Conservation (phyloP, 768 basidiomycete species). For the Kwoniella botswanensis region DNA sequence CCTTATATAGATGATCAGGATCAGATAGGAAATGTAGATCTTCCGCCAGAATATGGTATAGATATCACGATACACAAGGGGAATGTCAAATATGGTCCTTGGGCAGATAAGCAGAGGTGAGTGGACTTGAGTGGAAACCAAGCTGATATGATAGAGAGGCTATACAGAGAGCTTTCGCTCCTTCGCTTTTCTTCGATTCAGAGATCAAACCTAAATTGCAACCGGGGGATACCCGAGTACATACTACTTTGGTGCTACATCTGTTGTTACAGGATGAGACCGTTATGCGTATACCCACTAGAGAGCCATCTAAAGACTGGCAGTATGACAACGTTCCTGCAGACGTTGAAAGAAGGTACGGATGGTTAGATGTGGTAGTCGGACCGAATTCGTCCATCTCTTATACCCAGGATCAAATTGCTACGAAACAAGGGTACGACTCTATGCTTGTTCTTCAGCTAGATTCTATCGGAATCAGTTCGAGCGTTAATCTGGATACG, state of each 20-base stretch:
- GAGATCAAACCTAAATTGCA: slow-evolving; percentile 66
- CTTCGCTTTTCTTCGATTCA: slow-evolving; percentile 72
- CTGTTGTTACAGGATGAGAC: slow-evolving; percentile 79
- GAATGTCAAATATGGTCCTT: slow-evolving; percentile 83
- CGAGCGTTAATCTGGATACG: slow-evolving; percentile 85
- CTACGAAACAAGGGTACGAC: slow-evolving; percentile 74
- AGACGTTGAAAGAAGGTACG: slow-evolving; percentile 58
- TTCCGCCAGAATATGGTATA: slow-evolving; percentile 91
- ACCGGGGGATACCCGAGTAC: slow-evolving; percentile 76
- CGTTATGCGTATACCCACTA: slow-evolving; percentile 81
- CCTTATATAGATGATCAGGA: slow-evolving; percentile 51
- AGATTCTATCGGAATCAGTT: slow-evolving; percentile 74
- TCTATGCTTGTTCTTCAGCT: slow-evolving; percentile 80
- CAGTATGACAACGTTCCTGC: slow-evolving; percentile 72
- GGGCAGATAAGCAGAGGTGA: slow-evolving; percentile 92
- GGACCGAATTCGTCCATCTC: slow-evolving; percentile 84
- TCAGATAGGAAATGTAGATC: slow-evolving; percentile 84
- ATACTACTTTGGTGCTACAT: slow-evolving; percentile 80
- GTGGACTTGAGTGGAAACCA: slow-evolving; percentile 11
- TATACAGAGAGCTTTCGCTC: slow-evolving; percentile 82
- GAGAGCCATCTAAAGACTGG: slow-evolving; percentile 97
- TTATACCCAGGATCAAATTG: slow-evolving; percentile 82
- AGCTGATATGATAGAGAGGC: slow-evolving; percentile 64
- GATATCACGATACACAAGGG: slow-evolving; percentile 82
- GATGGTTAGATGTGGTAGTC: slow-evolving; percentile 72